phyloP scores from a whole-genome alignment of 768 basidiomycete genomes.

The Kwoniella europaea region DNA sequence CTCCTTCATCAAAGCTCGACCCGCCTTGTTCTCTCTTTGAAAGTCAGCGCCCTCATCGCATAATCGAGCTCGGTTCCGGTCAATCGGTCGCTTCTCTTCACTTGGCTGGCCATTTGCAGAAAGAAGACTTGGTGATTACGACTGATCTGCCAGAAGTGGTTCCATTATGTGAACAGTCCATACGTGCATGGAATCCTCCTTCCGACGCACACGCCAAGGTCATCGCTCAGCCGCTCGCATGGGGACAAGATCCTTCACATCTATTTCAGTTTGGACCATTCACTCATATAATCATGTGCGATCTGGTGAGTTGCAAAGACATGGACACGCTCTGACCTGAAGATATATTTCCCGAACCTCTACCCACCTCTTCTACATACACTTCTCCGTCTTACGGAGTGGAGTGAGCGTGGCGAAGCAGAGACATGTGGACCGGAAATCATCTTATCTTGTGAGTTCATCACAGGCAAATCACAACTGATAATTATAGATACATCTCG shows the following conservation, averaged over 20 bases:
- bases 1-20: slow-evolving; percentile 61
- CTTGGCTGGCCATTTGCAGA: slow-evolving; percentile 62
- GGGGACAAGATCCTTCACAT: slow-evolving; percentile 68
- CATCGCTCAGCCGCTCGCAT: slow-evolving; percentile 68
- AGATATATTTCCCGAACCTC: slow-evolving; percentile 87
- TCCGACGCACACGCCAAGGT: slow-evolving; percentile 43
- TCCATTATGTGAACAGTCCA: slow-evolving; percentile 62
- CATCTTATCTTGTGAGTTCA: slow-evolving; percentile 66
- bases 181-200: slow-evolving; percentile 20
- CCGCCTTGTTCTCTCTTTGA: slow-evolving; percentile 62
- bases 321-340: slow-evolving; percentile 21
- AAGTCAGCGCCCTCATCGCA: slow-evolving; percentile 13
- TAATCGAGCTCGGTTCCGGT: slow-evolving; percentile 82
- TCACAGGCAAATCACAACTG: slow-evolving; percentile 3
- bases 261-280: slow-evolving; percentile 28
- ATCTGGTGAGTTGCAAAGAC: slow-evolving; percentile 66
- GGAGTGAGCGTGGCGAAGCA: slow-evolving; percentile 33
- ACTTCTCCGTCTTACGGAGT: slow-evolving; percentile 72
- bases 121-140: slow-evolving; percentile 57
- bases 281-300: slow-evolving; percentile 78
- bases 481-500: slow-evolving; percentile 45
- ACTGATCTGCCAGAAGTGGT: slow-evolving; percentile 82
- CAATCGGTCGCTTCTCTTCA: slow-evolving; percentile 64
- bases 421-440: slow-evolving; percentile 58
- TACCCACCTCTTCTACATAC: slow-evolving; percentile 76